Evolutionary conservation across 1,284 basidiomycete species (phyloP).

Genomic region (Boletus smithii): DNA sequence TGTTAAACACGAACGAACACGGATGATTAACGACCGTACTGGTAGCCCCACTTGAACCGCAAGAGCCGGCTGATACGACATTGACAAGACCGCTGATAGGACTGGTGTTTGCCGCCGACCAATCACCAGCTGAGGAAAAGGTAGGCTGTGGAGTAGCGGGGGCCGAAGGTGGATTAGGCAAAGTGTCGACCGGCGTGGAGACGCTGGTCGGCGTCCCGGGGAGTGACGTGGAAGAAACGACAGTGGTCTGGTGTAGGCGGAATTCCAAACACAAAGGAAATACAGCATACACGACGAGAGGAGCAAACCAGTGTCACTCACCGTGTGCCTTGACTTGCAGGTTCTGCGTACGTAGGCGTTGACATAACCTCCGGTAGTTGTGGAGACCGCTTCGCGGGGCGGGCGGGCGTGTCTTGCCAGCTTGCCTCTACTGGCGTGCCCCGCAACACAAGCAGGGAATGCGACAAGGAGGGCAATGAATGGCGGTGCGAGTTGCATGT

Average conservation of each 20-base stretch:
- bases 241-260: neutral
- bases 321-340: neutral
- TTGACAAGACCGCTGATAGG: constrained; percentile 13
- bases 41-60: constrained; percentile 40
- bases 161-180: neutral
- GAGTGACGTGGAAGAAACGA: too few relatives aligned
- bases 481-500: too few relatives aligned
- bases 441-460: too few relatives aligned
- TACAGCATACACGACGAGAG: neutral
- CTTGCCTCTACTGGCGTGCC: too few relatives aligned
- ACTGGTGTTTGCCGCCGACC: neutral
- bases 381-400: too few relatives aligned
- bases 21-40: constrained; percentile 34
- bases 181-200: neutral
- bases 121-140: neutral
- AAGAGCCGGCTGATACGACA: constrained; percentile 16
- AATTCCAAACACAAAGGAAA: neutral
- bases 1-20: constrained; percentile 2
- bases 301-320: neutral
- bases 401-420: too few relatives aligned
- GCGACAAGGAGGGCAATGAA: too few relatives aligned
- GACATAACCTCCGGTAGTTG: too few relatives aligned
- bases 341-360: too few relatives aligned
- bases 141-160: neutral
- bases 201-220: too few relatives aligned